A percentile compares a stretch with the other conserved stretches of the same genome.
Evolutionary conservation across 208 protist genomes (phyloP).

Genomic region (Borovskyia barvae): DNA sequence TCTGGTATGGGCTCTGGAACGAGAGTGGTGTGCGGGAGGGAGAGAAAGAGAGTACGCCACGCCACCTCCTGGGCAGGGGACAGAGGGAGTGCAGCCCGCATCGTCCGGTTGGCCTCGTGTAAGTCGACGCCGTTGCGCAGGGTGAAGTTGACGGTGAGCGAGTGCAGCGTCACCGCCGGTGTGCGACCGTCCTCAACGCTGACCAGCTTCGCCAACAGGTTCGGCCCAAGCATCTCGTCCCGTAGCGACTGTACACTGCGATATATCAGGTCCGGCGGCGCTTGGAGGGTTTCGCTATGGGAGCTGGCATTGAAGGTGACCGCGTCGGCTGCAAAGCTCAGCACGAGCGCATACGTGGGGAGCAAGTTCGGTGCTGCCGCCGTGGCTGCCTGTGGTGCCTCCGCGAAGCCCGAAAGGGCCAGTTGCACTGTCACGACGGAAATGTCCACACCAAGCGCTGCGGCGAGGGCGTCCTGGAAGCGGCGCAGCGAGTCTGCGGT

Average conservation of each 20-base stretch:
- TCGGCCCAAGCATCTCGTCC: constrained; percentile 21
- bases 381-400: not conserved
- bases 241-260: constrained; percentile 32
- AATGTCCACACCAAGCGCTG: constrained; percentile 26
- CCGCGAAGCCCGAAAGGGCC: constrained; percentile 11
- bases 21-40: constrained; percentile 42
- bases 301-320: constrained; percentile 14
- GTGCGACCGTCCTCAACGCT: not conserved
- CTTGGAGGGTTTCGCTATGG: constrained; percentile 12
- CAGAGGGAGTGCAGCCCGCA: constrained; percentile 12
- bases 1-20: constrained; percentile 24
- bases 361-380: constrained; percentile 1
- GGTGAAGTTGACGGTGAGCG: constrained; percentile 54
- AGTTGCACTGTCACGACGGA: constrained; percentile 27
- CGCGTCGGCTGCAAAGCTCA: constrained; percentile 31
- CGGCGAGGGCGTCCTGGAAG: constrained; percentile 29
- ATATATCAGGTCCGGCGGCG: constrained; percentile 49
- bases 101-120: constrained; percentile 18
- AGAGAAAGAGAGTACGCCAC: constrained; percentile 43
- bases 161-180: constrained; percentile 10
- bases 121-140: constrained; percentile 53
- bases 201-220: constrained; percentile 32
- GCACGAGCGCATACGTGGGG: constrained; percentile 42
- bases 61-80: constrained; percentile 24
- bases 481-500: constrained; percentile 16